These are phyloP conservation scores for Phytophthora meadii DNA, from an alignment of 352 stramenopile genomes.

Conservation along the genomic window DNA sequence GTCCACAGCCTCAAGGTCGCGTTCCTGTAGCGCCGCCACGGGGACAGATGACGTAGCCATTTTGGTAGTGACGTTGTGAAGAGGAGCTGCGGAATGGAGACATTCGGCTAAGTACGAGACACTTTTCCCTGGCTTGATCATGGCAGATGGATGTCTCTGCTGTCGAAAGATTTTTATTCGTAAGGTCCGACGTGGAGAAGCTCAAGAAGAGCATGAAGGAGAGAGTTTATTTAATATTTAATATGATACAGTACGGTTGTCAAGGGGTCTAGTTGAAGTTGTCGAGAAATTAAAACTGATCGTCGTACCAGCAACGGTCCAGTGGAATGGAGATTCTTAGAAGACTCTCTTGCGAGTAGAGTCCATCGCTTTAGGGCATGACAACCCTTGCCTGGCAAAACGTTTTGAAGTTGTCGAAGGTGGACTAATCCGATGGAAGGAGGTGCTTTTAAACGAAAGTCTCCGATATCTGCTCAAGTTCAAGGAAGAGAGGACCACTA, in stretches of 20 bases:
- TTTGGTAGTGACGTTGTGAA: constrained; percentile 30
- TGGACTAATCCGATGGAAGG: constrained; percentile 6
- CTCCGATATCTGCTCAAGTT: constrained; percentile 16
- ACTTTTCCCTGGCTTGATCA: constrained; percentile 6
- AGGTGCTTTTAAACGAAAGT: no score
- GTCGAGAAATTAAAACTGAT: constrained; percentile 4
- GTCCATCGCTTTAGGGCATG: not conserved
- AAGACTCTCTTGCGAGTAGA: no score
- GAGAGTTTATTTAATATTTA: no score
- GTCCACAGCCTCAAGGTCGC: constrained; percentile 39
- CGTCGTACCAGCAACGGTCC: not conserved
- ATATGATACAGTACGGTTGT: not conserved
- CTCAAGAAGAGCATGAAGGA: no score
- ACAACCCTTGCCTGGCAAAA: no score
- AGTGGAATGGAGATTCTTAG: not conserved
- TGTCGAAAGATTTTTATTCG: not conserved
- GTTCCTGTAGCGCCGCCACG: constrained; percentile 30
- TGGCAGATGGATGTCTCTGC: constrained; percentile 3
- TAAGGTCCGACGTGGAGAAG: no score
- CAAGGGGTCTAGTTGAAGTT: constrained; percentile 1
- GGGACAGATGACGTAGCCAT: constrained; percentile 9
- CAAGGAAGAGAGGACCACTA: constrained; percentile 18
- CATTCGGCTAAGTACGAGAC: constrained; percentile 3
- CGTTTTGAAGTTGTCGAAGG: constrained; percentile 12
- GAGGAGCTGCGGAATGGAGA: constrained; percentile 10